These are phyloP conservation scores for Nakaseomyces uthaithaninus DNA, from an alignment of 1,139 yeast genomes.

Conservation along the genomic window DNA sequence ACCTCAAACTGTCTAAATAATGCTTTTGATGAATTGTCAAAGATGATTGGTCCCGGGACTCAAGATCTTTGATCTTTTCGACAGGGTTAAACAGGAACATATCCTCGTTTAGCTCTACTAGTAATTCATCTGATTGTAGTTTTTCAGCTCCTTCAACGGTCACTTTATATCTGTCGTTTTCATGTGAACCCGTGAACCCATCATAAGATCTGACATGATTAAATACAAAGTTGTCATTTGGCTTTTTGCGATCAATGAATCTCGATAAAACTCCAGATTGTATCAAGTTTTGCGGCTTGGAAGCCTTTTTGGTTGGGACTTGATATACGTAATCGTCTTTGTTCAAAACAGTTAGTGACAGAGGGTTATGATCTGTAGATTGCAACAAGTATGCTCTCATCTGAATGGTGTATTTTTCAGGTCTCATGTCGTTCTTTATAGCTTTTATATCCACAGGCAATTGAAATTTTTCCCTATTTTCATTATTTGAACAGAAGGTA, in stretches of 20 bases:
- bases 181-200: slow-evolving; percentile 14
- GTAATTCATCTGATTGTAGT: slow-evolving; percentile 13
- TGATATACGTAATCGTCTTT: slow-evolving; percentile 15
- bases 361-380: slow-evolving; percentile 15
- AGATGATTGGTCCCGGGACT: slow-evolving; percentile 11
- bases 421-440: slow-evolving; percentile 18
- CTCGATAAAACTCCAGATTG: slow-evolving; percentile 16
- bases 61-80: slow-evolving; percentile 22
- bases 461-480: slow-evolving; percentile 9
- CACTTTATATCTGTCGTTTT: slow-evolving; percentile 12
- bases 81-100: slow-evolving; percentile 27
- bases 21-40: slow-evolving; percentile 18
- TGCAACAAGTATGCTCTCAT: slow-evolving; percentile 20
- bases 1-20: slow-evolving; percentile 24
- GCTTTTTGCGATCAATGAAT: slow-evolving; percentile 6
- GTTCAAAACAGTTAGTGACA: slow-evolving; percentile 23
- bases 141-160: slow-evolving; percentile 12
- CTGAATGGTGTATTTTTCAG: slow-evolving; percentile 25
- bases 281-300: slow-evolving; percentile 16
- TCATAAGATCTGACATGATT: slow-evolving; percentile 18
- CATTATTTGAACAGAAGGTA: slow-evolving; percentile 1
- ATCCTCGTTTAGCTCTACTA: slow-evolving; percentile 16
- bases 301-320: slow-evolving; percentile 14
- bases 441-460: slow-evolving; percentile 18
- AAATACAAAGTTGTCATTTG: slow-evolving; percentile 15